These are phyloP conservation scores for Fusarium sp. DNA, from an alignment of 2,329 filamentous ascomycete species.

Conservation along the genomic window DNA sequence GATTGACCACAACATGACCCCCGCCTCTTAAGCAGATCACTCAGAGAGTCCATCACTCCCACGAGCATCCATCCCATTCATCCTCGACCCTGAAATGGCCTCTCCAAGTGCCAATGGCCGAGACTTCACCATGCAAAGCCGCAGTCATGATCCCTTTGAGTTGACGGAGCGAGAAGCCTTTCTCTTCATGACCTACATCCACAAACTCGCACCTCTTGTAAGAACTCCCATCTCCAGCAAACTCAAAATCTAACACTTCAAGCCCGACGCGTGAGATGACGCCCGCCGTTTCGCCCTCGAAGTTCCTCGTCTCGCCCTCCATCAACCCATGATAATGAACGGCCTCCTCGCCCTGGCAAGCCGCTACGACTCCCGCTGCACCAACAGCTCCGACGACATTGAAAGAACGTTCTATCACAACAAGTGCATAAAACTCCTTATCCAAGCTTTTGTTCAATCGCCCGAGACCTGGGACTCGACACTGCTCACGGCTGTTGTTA, in stretches of 20 bases:
- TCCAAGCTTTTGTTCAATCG: not conserved
- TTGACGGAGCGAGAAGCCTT: not conserved
- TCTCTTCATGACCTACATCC: slow-evolving; percentile 7
- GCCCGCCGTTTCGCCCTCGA: not conserved
- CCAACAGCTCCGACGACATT: not conserved
- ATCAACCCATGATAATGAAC: slow-evolving; percentile 4
- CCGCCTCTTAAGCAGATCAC: not conserved
- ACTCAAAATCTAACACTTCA: rapidly evolving
- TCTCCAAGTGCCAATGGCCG: rapidly evolving
- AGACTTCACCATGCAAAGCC: rapidly evolving
- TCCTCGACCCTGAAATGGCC: not conserved
- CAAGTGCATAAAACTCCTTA: not conserved
- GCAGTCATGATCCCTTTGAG: not conserved
- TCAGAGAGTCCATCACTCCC: not conserved
- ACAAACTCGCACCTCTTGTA: not conserved
- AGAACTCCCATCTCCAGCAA: not conserved
- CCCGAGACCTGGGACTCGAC: not conserved
- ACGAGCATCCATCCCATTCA: not conserved
- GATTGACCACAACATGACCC: rapidly evolving
- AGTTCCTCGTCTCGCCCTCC: not conserved
- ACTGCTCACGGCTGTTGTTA: not conserved
- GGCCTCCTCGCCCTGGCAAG: not conserved
- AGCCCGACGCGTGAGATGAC: slow-evolving; percentile 1
- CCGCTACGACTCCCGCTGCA: not conserved
- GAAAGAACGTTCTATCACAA: slow-evolving; percentile 11